These are phyloP conservation scores for Fraxinus nigra DNA, from an alignment of 305 asterid genomes.

Conservation along the genomic window DNA sequence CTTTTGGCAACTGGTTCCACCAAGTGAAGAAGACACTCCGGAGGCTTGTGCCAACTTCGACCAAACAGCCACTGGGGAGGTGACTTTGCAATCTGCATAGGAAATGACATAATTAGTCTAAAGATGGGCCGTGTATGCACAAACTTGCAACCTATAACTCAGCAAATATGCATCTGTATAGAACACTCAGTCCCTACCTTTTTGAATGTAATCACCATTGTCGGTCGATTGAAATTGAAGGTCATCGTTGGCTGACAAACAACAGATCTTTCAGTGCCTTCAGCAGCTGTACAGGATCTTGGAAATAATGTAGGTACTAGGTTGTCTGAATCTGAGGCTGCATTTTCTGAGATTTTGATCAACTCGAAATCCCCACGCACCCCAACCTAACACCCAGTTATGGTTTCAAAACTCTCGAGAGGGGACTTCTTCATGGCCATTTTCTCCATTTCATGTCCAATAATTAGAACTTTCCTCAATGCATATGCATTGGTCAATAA, in stretches of 20 bases:
- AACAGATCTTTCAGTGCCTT: neutral
- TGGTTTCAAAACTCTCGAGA: neutral
- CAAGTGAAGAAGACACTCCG: slow-evolving; percentile 99
- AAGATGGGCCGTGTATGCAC: neutral
- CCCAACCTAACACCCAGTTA: neutral
- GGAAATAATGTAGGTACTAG: neutral
- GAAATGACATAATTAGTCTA: slow-evolving; percentile 7
- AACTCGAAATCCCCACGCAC: neutral
- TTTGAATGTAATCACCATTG: neutral
- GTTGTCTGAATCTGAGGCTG: neutral
- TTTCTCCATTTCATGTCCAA: neutral
- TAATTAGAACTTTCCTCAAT: neutral
- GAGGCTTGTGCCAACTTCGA: slow-evolving; percentile 77
- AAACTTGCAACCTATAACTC: neutral
- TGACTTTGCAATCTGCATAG: slow-evolving; percentile 68
- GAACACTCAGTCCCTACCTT: neutral
- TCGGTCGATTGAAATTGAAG: neutral
- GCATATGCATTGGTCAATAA: neutral
- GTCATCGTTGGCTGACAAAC: neutral
- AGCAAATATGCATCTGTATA: neutral
- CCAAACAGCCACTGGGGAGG: slow-evolving; percentile 56
- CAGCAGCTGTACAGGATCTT: neutral
- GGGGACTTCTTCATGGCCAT: neutral
- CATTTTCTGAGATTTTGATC: neutral
- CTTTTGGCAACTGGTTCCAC: slow-evolving; percentile 97